phyloP scores from a whole-genome alignment of 139 green algal species.

The Chlamydomonas sp. region DNA sequence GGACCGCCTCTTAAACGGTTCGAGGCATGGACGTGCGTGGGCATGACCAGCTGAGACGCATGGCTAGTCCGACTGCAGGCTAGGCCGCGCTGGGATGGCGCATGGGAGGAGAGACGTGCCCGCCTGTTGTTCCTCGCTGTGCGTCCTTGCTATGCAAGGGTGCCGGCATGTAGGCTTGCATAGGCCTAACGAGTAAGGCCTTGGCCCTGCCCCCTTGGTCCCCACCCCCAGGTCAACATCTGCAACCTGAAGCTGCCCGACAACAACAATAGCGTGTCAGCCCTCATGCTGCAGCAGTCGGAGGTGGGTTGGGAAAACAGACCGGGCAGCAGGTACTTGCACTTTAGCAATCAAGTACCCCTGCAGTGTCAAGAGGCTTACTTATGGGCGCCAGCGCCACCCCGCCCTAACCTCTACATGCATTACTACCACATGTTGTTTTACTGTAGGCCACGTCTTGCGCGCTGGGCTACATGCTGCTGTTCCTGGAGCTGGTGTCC shows the following conservation, averaged over 20 bases:
- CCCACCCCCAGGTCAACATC: constrained; percentile 30
- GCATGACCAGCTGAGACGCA: too few relatives aligned
- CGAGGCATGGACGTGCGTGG: too few relatives aligned
- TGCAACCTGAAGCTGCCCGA: constrained; percentile 45
- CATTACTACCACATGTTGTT: background rate
- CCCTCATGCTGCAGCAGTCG: constrained; percentile 14
- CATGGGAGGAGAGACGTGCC: too few relatives aligned
- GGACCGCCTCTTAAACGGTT: too few relatives aligned
- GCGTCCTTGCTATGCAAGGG: too few relatives aligned
- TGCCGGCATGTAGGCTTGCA: too few relatives aligned
- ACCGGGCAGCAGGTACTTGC: too few relatives aligned
- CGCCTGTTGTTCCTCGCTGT: too few relatives aligned
- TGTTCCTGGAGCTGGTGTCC: constrained; percentile 68
- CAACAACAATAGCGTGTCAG: background rate
- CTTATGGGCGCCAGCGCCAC: background rate
- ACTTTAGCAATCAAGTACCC: background rate
- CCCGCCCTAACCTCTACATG: background rate
- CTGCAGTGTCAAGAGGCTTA: background rate
- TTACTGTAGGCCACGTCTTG: constrained; percentile 49
- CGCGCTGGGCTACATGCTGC: constrained; percentile 73
- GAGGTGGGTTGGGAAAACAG: background rate
- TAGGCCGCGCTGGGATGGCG: too few relatives aligned
- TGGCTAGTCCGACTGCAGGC: too few relatives aligned
- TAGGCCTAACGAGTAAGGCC: too few relatives aligned
- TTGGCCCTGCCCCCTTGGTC: background rate